phyloP scores from a whole-genome alignment of 2,329 filamentous ascomycete species.

The Shiraia bambusicola region DNA sequence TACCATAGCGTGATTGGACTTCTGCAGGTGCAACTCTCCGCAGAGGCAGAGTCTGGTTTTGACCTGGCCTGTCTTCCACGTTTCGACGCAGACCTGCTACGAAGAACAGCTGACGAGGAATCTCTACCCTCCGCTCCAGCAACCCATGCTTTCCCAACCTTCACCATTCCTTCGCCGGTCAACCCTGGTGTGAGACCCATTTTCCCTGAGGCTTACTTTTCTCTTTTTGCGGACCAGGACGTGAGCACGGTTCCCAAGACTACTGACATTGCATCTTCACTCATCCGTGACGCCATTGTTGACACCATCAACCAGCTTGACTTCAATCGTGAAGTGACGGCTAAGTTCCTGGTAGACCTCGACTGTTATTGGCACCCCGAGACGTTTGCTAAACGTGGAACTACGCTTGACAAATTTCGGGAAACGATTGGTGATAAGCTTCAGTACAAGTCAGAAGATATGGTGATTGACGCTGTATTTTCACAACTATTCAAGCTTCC shows the following conservation, averaged over 20 bases:
- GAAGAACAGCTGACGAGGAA: constrained; percentile 56
- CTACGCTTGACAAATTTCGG: constrained; percentile 84
- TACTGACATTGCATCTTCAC: constrained; percentile 72
- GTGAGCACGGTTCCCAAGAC: constrained; percentile 83
- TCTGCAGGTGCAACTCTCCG: constrained; percentile 81
- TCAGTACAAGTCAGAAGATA: constrained; percentile 97
- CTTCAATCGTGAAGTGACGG: constrained; percentile 85
- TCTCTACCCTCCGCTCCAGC: constrained; percentile 50
- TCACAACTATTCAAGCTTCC: constrained; percentile 91
- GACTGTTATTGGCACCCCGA: constrained; percentile 90
- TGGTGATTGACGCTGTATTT: constrained; percentile 96
- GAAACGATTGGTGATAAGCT: constrained; percentile 65
- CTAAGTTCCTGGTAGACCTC: constrained; percentile 87
- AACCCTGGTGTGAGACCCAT: constrained; percentile 72
- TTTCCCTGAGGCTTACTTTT: constrained; percentile 92
- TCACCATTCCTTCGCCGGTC: constrained; percentile 74
- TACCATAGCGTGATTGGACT: constrained; percentile 75
- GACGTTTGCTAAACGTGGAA: constrained; percentile 92
- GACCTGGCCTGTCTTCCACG: constrained; percentile 65
- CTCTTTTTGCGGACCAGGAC: constrained; percentile 85
- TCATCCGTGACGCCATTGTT: constrained; percentile 81
- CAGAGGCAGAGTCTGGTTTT: constrained; percentile 75
- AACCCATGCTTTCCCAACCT: constrained; percentile 76
- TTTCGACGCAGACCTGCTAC: constrained; percentile 48
- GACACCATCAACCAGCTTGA: constrained; percentile 94